Evolutionary conservation across 73 alveolate species (phyloP), one percentile per base, ranked within the genome.

Genomic region (Loxodes magnus): DNA sequence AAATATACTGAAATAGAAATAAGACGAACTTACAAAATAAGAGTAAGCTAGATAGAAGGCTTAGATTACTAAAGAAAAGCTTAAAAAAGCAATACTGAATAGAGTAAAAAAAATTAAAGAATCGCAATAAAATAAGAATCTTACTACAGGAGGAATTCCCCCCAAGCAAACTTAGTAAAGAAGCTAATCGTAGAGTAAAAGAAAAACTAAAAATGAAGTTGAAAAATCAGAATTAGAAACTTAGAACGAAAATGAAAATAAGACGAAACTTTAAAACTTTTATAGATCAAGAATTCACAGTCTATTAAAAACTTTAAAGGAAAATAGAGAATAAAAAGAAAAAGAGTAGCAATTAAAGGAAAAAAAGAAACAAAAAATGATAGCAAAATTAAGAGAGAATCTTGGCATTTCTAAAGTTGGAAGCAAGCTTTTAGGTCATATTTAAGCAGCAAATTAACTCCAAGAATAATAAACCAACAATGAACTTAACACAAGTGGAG

Each of bases 231-330:
- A n/a, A 33, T 33, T 12, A n/a, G 43, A 33, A 33, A 33, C 10
- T 33, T 12, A 12, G 14, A 46, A 46, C 22, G 39, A 16, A 16
- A 23, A 46, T 25, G 59, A 46, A 25, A 24, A 17, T 21, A 10
- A 9, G 26, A 17, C 7, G 9, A 46, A 41, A 46, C n/a, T 46
- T 24, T 0, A 12, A 22, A 24, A 12, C 27, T 46, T 25, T 46
- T 46, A 46, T 24, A 16, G 59, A 16, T 46, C 59, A 21, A 16
- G 59, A 46, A 25, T 25, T 46, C 35, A 12, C 35, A 46, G 26
- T 46, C 39, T 46, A 10, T 19, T 46, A 10, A 19, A 46, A 46
- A 46, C 59, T 46, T 9, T 46, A n/a, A 37, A 46, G 17, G 59
- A 46, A n/a, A 46, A 16, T 46, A 46, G 27, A 2, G 27, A 46